These are phyloP conservation scores for Anthracocystis setariae DNA, from an alignment of 1,284 basidiomycete species.

Conservation along the genomic window DNA sequence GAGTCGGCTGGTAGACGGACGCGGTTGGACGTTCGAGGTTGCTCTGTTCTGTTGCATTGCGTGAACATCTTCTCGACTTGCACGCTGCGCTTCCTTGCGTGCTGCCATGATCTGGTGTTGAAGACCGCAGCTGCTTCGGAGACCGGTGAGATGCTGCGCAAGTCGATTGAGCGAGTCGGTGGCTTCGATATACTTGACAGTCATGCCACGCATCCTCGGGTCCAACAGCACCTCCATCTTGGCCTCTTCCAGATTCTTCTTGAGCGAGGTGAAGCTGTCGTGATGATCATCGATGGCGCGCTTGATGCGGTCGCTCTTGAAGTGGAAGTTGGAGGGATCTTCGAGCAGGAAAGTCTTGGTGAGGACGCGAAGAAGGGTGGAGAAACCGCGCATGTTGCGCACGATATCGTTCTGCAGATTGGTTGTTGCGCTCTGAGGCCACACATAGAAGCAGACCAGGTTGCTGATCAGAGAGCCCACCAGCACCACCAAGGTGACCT, in stretches of 20 bases:
- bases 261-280: constrained; percentile 60
- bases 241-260: constrained; percentile 61
- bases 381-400: constrained; percentile 57
- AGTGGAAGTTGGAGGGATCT: constrained; percentile 57
- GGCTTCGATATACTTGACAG: constrained; percentile 46
- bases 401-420: constrained; percentile 75
- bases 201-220: constrained; percentile 53
- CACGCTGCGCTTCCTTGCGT: constrained; percentile 28
- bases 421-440: constrained; percentile 83
- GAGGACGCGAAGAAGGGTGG: constrained; percentile 57
- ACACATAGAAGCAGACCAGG: constrained; percentile 81
- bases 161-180: constrained; percentile 60
- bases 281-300: constrained; percentile 62
- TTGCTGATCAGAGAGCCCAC: constrained; percentile 83
- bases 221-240: constrained; percentile 60
- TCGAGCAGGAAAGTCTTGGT: constrained; percentile 65
- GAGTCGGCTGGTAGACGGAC: constrained; percentile 18
- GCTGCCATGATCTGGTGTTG: constrained; percentile 60
- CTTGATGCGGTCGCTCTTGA: constrained; percentile 58
- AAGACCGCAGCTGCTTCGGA: constrained; percentile 59
- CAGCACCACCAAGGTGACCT: constrained; percentile 75
- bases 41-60: background rate
- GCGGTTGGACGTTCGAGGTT: background rate
- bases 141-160: constrained; percentile 60
- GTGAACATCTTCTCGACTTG: constrained; percentile 7